Evolutionary conservation across 1,284 basidiomycete genomes (phyloP).

Genomic region (Porogramme epimiltina): DNA sequence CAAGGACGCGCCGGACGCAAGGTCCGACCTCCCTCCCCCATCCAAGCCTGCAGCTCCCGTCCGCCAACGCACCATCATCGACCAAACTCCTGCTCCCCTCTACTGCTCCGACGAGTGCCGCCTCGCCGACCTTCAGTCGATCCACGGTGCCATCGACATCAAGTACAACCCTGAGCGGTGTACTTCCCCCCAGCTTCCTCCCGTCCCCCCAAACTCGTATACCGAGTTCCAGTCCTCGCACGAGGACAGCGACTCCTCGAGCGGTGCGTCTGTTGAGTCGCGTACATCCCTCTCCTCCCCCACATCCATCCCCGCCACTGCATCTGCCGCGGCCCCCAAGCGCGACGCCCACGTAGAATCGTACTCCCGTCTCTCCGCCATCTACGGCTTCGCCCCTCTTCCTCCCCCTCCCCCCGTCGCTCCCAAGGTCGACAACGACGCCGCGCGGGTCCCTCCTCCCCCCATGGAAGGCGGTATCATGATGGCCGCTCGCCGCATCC

Average conservation of each 20-base stretch:
- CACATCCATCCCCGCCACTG: conserved; percentile 29
- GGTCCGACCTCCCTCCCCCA: conserved; percentile 23
- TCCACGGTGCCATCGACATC: conserved; percentile 42
- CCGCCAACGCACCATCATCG: conserved; percentile 67
- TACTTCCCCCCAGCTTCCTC: conserved; percentile 40
- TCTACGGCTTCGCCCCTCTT: conserved; percentile 57
- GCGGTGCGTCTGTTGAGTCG: conserved; percentile 43
- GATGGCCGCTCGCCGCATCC: conserved; percentile 63
- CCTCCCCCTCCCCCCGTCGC: conserved; percentile 50
- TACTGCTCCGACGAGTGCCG: conserved; percentile 81
- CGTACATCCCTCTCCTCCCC: conserved; percentile 30
- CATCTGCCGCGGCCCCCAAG: conserved; percentile 34
- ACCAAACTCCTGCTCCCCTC: conserved; percentile 71
- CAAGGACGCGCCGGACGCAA: conserved; percentile 29
- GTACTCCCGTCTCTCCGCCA: conserved; percentile 51
- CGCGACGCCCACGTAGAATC: conserved; percentile 25
- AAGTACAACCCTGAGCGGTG: conserved; percentile 48
- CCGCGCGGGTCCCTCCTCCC: conserved; percentile 26
- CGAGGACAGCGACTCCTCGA: conserved; percentile 42
- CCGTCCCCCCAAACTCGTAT: conserved; percentile 42
- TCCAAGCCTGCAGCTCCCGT: conserved; percentile 21
- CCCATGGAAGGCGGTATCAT: conserved; percentile 59
- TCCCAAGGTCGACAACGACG: conserved; percentile 29
- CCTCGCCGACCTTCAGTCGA: conserved; percentile 52
- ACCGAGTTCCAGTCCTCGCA: conserved; percentile 33